Conservation (phyloP, 2,329 filamentous ascomycete species). For the Fusarium staphyleae region DNA sequence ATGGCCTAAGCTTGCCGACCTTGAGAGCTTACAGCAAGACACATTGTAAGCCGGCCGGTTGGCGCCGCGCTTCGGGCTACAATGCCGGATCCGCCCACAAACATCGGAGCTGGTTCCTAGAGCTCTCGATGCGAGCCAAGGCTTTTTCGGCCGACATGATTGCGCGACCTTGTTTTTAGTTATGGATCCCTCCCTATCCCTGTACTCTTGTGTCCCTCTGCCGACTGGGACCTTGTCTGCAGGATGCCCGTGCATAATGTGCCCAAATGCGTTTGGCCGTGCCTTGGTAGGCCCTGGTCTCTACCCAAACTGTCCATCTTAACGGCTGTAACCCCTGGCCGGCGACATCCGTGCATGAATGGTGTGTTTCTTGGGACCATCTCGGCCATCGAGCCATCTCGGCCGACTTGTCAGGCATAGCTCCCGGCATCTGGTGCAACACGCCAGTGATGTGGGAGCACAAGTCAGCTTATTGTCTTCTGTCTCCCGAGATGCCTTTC, state of each 20-base stretch:
- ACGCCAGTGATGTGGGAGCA: conserved; percentile 24
- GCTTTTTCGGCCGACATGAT: too few relatives aligned
- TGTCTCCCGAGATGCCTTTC: conserved; percentile 1
- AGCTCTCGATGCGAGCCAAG: background rate
- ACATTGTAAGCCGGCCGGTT: background rate
- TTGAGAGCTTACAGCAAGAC: conserved; percentile 9
- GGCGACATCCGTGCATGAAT: conserved; percentile 39
- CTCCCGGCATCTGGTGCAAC: conserved; percentile 6
- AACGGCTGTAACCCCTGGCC: conserved; percentile 26
- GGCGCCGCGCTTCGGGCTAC: conserved; percentile 15
- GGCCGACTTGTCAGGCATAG: conserved; percentile 35
- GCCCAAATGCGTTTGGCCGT: conserved; percentile 15
- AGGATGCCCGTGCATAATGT: conserved; percentile 36
- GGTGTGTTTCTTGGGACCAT: conserved; percentile 33
- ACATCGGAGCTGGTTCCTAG: conserved; percentile 1
- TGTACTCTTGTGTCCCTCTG: conserved; percentile 23
- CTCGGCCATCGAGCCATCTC: background rate
- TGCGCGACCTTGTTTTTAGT: background rate
- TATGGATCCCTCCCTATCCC: conserved; percentile 8
- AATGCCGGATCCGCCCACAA: conserved; percentile 10
- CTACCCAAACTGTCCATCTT: conserved; percentile 12
- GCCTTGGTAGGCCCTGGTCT: conserved; percentile 10
- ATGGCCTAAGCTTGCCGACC: conserved; percentile 10
- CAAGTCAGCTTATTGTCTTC: conserved; percentile 7
- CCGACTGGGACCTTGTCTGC: conserved; percentile 28